Evolutionary conservation across 176 grass and related monocot species (phyloP).

Genomic region (Coix lacrymajobi): DNA sequence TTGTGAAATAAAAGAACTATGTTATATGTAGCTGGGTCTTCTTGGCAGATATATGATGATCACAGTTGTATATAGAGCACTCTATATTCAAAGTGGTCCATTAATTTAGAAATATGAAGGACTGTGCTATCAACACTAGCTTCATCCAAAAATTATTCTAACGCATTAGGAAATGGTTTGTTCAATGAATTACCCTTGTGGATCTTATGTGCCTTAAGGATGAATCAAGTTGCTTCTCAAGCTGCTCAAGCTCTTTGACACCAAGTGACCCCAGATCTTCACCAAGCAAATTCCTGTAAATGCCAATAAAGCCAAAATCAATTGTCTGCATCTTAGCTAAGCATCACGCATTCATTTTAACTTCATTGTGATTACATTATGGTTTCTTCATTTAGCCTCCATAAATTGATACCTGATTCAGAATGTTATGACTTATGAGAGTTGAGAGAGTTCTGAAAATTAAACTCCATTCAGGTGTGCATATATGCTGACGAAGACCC

Average conservation of each 20-base stretch:
- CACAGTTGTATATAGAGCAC: background rate
- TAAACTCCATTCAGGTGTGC: background rate
- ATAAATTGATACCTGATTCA: background rate
- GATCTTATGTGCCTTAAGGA: slow-evolving; percentile 96
- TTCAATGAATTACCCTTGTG: slow-evolving; percentile 54
- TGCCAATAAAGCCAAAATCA: background rate
- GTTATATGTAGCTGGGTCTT: background rate
- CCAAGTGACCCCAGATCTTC: slow-evolving; percentile 64
- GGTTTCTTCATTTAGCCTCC: background rate
- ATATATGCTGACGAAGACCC: background rate
- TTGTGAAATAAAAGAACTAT: background rate
- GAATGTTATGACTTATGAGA: background rate
- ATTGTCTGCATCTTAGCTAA: background rate
- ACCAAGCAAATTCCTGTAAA: slow-evolving; percentile 85
- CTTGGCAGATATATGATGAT: background rate
- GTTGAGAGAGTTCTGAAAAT: background rate
- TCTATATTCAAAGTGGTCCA: background rate
- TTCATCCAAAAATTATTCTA: background rate
- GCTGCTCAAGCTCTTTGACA: slow-evolving; percentile 75
- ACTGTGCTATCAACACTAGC: background rate
- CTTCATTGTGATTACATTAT: background rate
- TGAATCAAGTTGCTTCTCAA: slow-evolving; percentile 87
- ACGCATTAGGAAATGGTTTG: background rate
- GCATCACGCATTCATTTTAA: background rate
- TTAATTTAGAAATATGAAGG: background rate